phyloP scores from a whole-genome alignment of 2,329 filamentous ascomycete species.

The Aspergillaceae sp. region DNA sequence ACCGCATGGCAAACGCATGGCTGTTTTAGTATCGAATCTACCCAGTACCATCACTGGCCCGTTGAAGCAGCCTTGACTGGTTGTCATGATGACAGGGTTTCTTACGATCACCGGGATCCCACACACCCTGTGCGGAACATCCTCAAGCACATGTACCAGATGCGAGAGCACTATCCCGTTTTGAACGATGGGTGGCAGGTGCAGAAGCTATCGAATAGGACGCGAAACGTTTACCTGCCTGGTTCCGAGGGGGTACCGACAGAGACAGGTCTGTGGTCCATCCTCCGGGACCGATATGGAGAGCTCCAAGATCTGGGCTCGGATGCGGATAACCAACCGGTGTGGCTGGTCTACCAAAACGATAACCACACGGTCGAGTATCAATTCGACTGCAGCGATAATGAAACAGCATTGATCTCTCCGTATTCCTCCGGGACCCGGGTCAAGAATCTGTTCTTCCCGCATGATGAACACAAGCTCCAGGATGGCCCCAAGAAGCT shows the following conservation, averaged over 20 bases:
- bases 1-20: slow-evolving; percentile 58
- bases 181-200: slow-evolving; percentile 53
- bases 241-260: slow-evolving; percentile 47
- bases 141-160: slow-evolving; percentile 54
- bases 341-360: slow-evolving; percentile 41
- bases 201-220: slow-evolving; percentile 50
- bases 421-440: slow-evolving; percentile 47
- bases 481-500: slow-evolving; percentile 39
- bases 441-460: slow-evolving; percentile 56
- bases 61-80: slow-evolving; percentile 46
- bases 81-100: slow-evolving; percentile 50
- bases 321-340: slow-evolving; percentile 36
- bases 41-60: slow-evolving; percentile 52
- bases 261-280: slow-evolving; percentile 54
- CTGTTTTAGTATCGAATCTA: slow-evolving; percentile 50
- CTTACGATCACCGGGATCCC: slow-evolving; percentile 55
- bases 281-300: slow-evolving; percentile 44
- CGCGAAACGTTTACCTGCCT: slow-evolving; percentile 42
- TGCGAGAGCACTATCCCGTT: slow-evolving; percentile 48
- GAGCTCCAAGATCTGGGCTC: slow-evolving; percentile 45
- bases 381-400: slow-evolving; percentile 48
- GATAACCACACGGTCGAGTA: slow-evolving; percentile 45
- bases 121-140: slow-evolving; percentile 54
- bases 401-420: slow-evolving; percentile 44
- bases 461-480: slow-evolving; percentile 50